Evolutionary conservation across 1,139 yeast species (phyloP).

Genomic region (Meyerozyma smithsonii): DNA sequence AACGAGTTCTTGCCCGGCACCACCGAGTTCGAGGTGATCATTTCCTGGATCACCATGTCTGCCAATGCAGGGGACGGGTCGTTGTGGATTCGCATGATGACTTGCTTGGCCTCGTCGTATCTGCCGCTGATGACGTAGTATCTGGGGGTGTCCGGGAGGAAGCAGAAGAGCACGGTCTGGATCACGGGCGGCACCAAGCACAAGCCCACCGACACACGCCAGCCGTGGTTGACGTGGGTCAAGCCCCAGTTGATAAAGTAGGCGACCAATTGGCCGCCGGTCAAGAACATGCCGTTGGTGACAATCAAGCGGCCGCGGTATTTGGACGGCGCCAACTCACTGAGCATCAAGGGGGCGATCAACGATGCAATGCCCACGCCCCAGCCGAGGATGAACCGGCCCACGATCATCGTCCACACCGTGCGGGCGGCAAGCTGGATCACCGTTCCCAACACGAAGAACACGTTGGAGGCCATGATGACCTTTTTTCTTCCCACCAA

Average conservation of each 20-base stretch:
- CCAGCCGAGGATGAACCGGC: constrained; percentile 88
- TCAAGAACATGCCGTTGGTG: constrained; percentile 64
- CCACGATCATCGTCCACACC: constrained; percentile 89
- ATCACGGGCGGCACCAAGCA: constrained; percentile 81
- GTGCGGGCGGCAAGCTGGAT: constrained; percentile 75
- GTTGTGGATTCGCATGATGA: constrained; percentile 54
- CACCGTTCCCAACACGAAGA: constrained; percentile 78
- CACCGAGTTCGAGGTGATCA: constrained; percentile 52
- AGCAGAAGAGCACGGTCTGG: constrained; percentile 72
- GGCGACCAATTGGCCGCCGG: constrained; percentile 90
- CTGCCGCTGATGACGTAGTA: constrained; percentile 71
- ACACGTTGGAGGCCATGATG: constrained; percentile 69
- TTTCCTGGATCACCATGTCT: constrained; percentile 55
- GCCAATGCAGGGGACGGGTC: constrained; percentile 55
- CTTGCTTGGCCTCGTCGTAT: constrained; percentile 59
- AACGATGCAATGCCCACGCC: constrained; percentile 95
- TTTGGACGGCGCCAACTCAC: constrained; percentile 88
- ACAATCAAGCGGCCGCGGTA: constrained; percentile 83
- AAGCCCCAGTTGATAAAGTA: constrained; percentile 93
- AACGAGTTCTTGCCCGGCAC: constrained; percentile 57
- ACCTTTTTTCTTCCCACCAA: constrained; percentile 77
- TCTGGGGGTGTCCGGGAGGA: constrained; percentile 95
- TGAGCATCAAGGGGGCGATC: constrained; percentile 83
- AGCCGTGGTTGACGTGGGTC: constrained; percentile 67
- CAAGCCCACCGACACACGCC: constrained; percentile 90